Conservation (phyloP, 768 basidiomycete species). For the Calocybe indica region DNA sequence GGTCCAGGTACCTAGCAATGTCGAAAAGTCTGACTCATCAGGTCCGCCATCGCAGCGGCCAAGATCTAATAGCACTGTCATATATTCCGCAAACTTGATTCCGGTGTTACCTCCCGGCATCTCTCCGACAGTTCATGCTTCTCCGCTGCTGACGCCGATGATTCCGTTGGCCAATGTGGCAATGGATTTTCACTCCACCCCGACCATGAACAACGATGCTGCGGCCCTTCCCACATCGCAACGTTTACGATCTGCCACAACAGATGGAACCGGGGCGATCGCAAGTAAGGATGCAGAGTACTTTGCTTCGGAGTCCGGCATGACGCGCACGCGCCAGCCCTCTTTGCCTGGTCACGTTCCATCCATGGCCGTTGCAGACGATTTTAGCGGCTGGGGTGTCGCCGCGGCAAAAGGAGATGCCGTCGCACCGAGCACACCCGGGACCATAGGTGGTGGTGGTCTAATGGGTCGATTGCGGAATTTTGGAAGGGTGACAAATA, state of each 20-base stretch:
- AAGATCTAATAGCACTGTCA: conserved; percentile 35
- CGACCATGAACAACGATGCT: conserved; percentile 28
- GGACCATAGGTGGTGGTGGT: conserved; percentile 32
- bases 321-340: conserved; percentile 34
- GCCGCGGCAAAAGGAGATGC: conserved; percentile 25
- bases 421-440: conserved; percentile 44
- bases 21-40: conserved; percentile 1
- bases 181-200: conserved; percentile 17
- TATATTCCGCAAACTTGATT: conserved; percentile 60
- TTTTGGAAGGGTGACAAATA: conserved; percentile 56
- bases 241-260: conserved; percentile 35
- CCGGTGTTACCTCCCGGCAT: conserved; percentile 54
- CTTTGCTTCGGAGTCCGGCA: conserved; percentile 21
- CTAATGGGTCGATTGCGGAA: conserved; percentile 79
- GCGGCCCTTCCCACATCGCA: conserved; percentile 22
- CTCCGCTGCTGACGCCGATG: conserved; percentile 55
- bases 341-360: conserved; percentile 28
- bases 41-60: conserved; percentile 13
- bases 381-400: conserved; percentile 42
- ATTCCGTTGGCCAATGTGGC: conserved; percentile 36
- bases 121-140: conserved; percentile 35
- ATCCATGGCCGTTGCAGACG: conserved; percentile 35
- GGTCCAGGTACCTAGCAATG: conserved; percentile 19
- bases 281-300: conserved; percentile 40
- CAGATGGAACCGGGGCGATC: conserved; percentile 25